A percentile compares a stretch with the other conserved stretches of the same genome.
Evolutionary conservation across 805 yeast species (phyloP).

Genomic region (Candida manassasensis): DNA sequence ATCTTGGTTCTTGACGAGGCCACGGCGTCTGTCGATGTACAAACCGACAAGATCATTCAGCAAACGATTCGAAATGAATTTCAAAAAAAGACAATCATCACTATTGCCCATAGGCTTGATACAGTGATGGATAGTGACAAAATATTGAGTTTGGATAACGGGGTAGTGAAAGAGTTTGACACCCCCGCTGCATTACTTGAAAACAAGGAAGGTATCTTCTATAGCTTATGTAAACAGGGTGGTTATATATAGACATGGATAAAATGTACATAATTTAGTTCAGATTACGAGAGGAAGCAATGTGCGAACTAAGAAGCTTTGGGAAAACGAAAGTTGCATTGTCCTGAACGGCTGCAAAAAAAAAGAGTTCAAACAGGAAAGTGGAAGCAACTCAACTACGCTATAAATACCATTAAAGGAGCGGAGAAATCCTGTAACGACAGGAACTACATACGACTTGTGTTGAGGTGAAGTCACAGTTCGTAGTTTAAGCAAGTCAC

Average conservation of each 20-base stretch:
- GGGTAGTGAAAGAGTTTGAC: conserved; percentile 75
- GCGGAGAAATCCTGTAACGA: too few species aligned
- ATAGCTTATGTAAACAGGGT: conserved; percentile 45
- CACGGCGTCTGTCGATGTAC: conserved; percentile 78
- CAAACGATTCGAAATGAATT: conserved; percentile 73
- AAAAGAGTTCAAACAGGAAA: too few species aligned
- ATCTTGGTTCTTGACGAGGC: conserved; percentile 25
- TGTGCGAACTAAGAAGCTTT: too few species aligned
- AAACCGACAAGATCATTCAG: conserved; percentile 76
- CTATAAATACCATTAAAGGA: too few species aligned
- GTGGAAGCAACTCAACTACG: too few species aligned
- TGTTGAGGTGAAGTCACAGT: too few species aligned
- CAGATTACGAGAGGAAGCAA: too few species aligned
- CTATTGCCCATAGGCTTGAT: conserved; percentile 86
- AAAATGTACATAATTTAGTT: too few species aligned
- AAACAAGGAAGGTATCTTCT: conserved; percentile 44
- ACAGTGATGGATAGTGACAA: conserved; percentile 83
- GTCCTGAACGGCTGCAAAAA: too few species aligned
- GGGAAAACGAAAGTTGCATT: too few species aligned
- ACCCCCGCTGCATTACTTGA: conserved; percentile 50
- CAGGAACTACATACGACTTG: too few species aligned
- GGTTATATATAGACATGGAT: conserved; percentile 15
- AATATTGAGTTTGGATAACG: conserved; percentile 70
- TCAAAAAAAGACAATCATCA: conserved; percentile 70
- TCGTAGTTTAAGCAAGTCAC: too few species aligned